These are phyloP conservation scores for Ustilago lituana DNA, from an alignment of 1,284 basidiomycete species.

Conservation along the genomic window DNA sequence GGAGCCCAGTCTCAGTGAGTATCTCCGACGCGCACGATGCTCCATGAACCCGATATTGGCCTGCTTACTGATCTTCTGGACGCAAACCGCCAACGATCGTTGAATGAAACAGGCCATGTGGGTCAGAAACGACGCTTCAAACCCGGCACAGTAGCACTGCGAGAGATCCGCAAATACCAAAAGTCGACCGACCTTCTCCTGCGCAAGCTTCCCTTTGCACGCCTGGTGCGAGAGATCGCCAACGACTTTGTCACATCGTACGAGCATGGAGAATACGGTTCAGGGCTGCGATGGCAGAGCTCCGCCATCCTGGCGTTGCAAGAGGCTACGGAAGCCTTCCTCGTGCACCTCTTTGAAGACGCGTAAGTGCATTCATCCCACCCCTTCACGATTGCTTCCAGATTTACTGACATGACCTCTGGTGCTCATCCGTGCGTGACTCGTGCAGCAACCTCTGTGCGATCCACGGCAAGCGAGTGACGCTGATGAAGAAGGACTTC, in stretches of 20 bases:
- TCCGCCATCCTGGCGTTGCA: slow-evolving; percentile 66
- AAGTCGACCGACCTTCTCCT: slow-evolving; percentile 65
- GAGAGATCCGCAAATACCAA: slow-evolving; percentile 66
- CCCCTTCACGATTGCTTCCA: not conserved
- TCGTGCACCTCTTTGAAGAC: slow-evolving; percentile 66
- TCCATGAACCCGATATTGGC: no score
- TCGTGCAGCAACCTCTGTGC: slow-evolving; percentile 62
- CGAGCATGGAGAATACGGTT: slow-evolving; percentile 53
- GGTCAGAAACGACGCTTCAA: slow-evolving; percentile 53
- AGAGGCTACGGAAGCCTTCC: slow-evolving; percentile 66
- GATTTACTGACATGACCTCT: not conserved
- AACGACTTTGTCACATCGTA: slow-evolving; percentile 65
- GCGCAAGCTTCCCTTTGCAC: slow-evolving; percentile 65
- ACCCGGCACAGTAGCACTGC: slow-evolving; percentile 65
- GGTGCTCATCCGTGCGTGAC: not conserved
- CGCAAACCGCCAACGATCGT: no score
- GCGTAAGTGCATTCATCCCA: slow-evolving; percentile 50
- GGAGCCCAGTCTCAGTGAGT: slow-evolving; percentile 46
- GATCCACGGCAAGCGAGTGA: slow-evolving; percentile 64
- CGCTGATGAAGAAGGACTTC: slow-evolving; percentile 67
- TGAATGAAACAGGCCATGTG: slow-evolving; percentile 38
- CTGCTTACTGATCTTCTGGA: not conserved
- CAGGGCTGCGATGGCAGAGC: slow-evolving; percentile 65
- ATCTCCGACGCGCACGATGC: not conserved
- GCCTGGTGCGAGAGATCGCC: slow-evolving; percentile 65